Percentiles rank a stretch among this genome's conserved stretches.
phyloP scores from a whole-genome alignment of 306 rosid species.

The Vigna reflexopilosa region DNA sequence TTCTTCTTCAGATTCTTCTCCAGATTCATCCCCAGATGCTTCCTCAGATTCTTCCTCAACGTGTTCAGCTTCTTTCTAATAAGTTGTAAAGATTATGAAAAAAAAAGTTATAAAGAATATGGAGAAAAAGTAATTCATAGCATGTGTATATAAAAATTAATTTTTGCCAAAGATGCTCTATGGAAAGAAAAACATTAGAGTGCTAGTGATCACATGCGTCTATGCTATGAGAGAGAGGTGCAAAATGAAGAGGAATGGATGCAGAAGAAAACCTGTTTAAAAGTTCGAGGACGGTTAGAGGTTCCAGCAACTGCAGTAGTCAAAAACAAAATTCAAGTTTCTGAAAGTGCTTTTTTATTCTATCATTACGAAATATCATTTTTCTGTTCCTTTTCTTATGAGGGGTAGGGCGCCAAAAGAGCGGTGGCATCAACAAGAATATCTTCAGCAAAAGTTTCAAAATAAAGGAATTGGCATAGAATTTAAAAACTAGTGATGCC shows the following conservation, averaged over 20 bases:
- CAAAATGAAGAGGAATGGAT: slow-evolving; percentile 15
- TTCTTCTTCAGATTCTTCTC: slow-evolving; percentile 71
- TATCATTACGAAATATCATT: slow-evolving; percentile 18
- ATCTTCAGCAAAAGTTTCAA: slow-evolving; percentile 9
- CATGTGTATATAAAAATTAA: slow-evolving; percentile 17
- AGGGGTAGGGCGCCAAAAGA: slow-evolving; percentile 10
- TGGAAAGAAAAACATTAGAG: not conserved
- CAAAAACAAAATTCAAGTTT: slow-evolving; percentile 44
- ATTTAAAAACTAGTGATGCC: not conserved
- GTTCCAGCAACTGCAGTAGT: slow-evolving; percentile 84
- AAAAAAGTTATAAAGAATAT: slow-evolving; percentile 1
- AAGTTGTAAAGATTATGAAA: slow-evolving; percentile 40
- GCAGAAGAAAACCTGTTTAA: slow-evolving; percentile 66
- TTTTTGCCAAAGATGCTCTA: not conserved
- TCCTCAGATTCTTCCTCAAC: slow-evolving; percentile 60
- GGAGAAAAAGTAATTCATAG: not conserved
- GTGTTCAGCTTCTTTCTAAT: slow-evolving; percentile 71
- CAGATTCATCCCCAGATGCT: slow-evolving; percentile 62
- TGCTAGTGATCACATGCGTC: not conserved
- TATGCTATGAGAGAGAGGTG: slow-evolving; percentile 23
- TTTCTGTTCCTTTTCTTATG: slow-evolving; percentile 21
- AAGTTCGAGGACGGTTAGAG: slow-evolving; percentile 76
- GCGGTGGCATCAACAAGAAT: slow-evolving; percentile 7
- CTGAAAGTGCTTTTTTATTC: slow-evolving; percentile 12
- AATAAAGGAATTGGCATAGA: slow-evolving; percentile 3